phyloP scores from a whole-genome alignment of 2,329 filamentous ascomycete species.

The Botryotinia convoluta region DNA sequence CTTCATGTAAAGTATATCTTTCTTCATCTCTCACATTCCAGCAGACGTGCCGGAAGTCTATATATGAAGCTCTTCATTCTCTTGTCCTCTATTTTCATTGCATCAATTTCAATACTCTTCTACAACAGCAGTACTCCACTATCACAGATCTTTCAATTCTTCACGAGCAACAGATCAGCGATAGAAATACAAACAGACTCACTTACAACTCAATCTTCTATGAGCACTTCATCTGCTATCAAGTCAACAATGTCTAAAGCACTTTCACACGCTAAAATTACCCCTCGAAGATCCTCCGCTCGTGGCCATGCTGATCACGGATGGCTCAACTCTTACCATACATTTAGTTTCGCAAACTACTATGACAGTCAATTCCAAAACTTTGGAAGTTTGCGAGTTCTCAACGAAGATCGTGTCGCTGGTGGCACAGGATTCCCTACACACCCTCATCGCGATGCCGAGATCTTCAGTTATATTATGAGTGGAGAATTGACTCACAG shows the following conservation, averaged over 20 bases:
- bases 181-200: constrained; percentile 13
- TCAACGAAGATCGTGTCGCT: constrained; percentile 85
- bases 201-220: constrained; percentile 22
- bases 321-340: constrained; percentile 74
- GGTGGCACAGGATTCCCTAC: constrained; percentile 76
- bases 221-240: constrained; percentile 37
- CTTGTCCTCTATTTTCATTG: constrained; percentile 36
- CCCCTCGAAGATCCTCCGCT: constrained; percentile 66
- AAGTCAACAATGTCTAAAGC: constrained; percentile 57
- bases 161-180: constrained; percentile 22
- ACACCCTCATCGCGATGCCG: constrained; percentile 80
- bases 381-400: constrained; percentile 76
- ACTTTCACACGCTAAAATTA: constrained; percentile 68
- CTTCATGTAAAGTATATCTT: constrained; percentile 23
- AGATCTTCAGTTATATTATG: constrained; percentile 89
- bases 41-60: constrained; percentile 25
- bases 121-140: constrained; percentile 32
- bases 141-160: constrained; percentile 28
- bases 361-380: constrained; percentile 45
- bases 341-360: constrained; percentile 25
- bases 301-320: constrained; percentile 79
- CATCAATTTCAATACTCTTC: constrained; percentile 34
- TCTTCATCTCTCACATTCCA: constrained; percentile 27
- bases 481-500: constrained; percentile 82
- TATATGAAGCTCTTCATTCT: constrained; percentile 39